Evolutionary conservation across 768 basidiomycete species (phyloP), one percentile per base, ranked within the genome.

Genomic region (Suillus placidus): DNA sequence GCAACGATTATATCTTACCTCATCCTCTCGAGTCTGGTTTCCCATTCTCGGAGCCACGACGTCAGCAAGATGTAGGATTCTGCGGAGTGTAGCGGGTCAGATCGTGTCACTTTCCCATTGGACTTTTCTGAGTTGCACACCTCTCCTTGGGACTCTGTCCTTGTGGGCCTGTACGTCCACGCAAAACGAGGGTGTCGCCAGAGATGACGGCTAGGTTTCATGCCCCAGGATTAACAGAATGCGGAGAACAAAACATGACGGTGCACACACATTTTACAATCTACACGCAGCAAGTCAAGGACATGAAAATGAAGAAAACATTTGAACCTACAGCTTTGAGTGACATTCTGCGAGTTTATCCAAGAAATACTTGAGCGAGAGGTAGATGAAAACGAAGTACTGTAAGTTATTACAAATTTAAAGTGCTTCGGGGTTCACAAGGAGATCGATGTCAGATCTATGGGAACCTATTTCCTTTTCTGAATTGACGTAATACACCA

Each of bases 61-160:
- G 72, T 97, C 95, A 38, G 93, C 94, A 55, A 99, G 85, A 78
- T 99, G 93, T 47, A 99, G 82, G 64, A 95, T 84, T 66, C 96
- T 97, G 70, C 4, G 6, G 56, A n/a, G 49, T 67, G 58, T 18
- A 55, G 58, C 60, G 60, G 61, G 65, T 73, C 52, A 64, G 61
- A 47, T 8, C 45, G 12, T 67, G 65, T 65, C 63, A 68, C 60
- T 64, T 67, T 40, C 63, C 35, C 23, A 60, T 66, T 26, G 52
- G 34, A 42, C 61, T 45, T 52, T 51, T 60, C 30, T 55, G 26
- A 35, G 14, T 20, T 1, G 72, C 81, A 64, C 69, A 92, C 94
- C 93, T 86, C 79, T 97, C 95, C 81, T 96, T 97, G 1, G 94
- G 89, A 63, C 89, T 87, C 76, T 95, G 93, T 9, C 95, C 94